Percentiles rank a stretch among this genome's conserved stretches.
Evolutionary conservation across 2,329 filamentous ascomycete species (phyloP).

Genomic region (Fusarium lateritium): DNA sequence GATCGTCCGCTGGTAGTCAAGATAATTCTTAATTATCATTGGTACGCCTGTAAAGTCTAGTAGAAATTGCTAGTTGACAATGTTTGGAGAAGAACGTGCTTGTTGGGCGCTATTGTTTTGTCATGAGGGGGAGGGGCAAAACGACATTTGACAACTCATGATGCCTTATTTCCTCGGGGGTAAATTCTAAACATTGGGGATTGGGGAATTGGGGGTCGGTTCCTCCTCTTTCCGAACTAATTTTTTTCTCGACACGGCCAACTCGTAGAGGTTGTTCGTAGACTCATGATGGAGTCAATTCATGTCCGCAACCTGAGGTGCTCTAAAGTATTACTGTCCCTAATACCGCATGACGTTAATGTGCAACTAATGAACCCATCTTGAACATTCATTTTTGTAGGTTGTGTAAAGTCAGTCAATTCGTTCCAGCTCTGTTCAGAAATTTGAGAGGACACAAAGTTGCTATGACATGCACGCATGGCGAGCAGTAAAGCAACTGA

Average conservation of each 20-base stretch:
- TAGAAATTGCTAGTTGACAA: not conserved
- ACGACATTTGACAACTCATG: slow-evolving; percentile 11
- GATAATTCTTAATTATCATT: slow-evolving; percentile 3
- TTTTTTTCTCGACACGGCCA: not conserved
- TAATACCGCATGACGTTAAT: slow-evolving; percentile 1
- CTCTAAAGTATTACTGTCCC: not conserved
- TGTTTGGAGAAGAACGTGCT: slow-evolving; percentile 14
- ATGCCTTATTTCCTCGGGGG: not conserved
- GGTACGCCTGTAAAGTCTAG: slow-evolving; percentile 23
- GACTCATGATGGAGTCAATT: slow-evolving; percentile 1
- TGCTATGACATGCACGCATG: no score
- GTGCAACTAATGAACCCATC: not conserved
- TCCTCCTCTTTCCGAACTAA: no score
- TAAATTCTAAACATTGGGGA: not conserved
- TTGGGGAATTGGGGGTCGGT: not conserved
- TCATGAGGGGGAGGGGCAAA: slow-evolving; percentile 5
- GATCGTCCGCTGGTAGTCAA: not conserved
- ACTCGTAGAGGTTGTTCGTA: not conserved
- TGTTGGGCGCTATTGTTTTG: not conserved
- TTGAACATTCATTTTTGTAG: no score
- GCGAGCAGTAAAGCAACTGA: not conserved
- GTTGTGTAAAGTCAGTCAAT: no score
- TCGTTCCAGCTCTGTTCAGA: no score
- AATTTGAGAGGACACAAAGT: no score
- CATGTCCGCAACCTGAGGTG: not conserved